Conservation (phyloP, 176 grass and related monocot species). For the Oryza brachyantha region DNA sequence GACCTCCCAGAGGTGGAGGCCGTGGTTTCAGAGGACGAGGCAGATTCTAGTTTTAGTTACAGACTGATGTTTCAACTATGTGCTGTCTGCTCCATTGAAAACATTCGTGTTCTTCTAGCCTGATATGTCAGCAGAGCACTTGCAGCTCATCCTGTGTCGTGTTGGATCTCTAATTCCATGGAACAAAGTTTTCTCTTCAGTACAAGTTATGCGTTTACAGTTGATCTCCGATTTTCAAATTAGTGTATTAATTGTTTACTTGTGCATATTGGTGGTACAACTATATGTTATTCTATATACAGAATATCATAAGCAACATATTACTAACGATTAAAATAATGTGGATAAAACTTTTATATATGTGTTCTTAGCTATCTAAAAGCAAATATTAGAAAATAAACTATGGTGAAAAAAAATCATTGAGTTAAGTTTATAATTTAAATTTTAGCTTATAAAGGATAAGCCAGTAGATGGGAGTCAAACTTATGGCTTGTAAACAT, state of each 20-base stretch:
- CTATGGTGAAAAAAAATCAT: no score
- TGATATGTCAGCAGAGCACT: slow-evolving; percentile 22
- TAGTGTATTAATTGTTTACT: no score
- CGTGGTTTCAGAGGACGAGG: slow-evolving; percentile 88
- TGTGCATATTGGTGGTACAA: not conserved
- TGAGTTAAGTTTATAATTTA: no score
- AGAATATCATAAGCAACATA: no score
- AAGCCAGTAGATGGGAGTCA: no score
- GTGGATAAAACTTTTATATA: no score
- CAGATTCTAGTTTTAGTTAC: slow-evolving; percentile 59
- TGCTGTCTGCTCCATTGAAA: not conserved
- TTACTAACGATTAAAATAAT: no score
- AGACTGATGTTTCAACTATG: slow-evolving; percentile 26
- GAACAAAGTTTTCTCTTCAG: not conserved
- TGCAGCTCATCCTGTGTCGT: slow-evolving; percentile 19
- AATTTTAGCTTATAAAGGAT: no score
- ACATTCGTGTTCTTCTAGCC: slow-evolving; percentile 37
- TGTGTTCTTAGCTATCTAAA: no score
- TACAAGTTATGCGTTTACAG: not conserved
- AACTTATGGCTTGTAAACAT: no score
- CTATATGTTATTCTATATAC: not conserved
- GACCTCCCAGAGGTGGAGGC: slow-evolving; percentile 64
- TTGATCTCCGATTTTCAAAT: not conserved
- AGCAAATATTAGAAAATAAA: no score
- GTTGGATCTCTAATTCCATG: slow-evolving; percentile 17